Evolutionary conservation across 1,284 basidiomycete species (phyloP).

Genomic region (Apiotrichum mycotoxinovorans): DNA sequence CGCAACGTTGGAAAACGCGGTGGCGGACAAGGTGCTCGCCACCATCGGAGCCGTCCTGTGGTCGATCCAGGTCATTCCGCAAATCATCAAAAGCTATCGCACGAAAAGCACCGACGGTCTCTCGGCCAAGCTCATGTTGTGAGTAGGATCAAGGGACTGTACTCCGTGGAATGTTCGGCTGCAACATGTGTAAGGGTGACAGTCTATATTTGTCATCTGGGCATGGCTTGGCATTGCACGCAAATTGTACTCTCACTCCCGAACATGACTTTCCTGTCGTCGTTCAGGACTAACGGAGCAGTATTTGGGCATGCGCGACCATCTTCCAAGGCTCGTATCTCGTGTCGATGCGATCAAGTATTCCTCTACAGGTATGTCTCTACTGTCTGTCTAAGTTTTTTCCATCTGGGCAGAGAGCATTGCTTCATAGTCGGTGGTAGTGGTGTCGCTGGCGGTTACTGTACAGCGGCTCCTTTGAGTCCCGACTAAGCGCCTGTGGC

Average conservation of each 20-base stretch:
- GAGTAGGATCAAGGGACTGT: conserved; percentile 21
- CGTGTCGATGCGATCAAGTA: conserved; percentile 64
- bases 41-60: conserved; percentile 56
- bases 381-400: neutral
- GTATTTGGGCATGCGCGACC: conserved; percentile 62
- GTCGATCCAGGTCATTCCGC: conserved; percentile 60
- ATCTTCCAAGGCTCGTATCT: conserved; percentile 67
- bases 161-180: too few relatives aligned
- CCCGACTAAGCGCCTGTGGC: too few relatives aligned
- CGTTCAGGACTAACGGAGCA: conserved; percentile 5
- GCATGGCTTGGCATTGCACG: too few relatives aligned
- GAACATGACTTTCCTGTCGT: neutral
- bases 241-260: neutral
- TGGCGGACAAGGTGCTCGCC: conserved; percentile 60
- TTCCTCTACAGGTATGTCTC: conserved; percentile 55
- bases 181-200: too few relatives aligned
- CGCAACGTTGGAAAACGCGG: conserved; percentile 13
- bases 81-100: conserved; percentile 65
- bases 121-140: conserved; percentile 66
- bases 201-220: too few relatives aligned
- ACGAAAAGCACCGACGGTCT: conserved; percentile 68
- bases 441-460: too few relatives aligned
- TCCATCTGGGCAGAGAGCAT: neutral
- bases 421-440: neutral
- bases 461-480: too few relatives aligned